Evolutionary conservation across 352 stramenopile genomes (phyloP), one percentile per base, ranked within the genome.

Genomic region (Globisporangium heterothallicum): DNA sequence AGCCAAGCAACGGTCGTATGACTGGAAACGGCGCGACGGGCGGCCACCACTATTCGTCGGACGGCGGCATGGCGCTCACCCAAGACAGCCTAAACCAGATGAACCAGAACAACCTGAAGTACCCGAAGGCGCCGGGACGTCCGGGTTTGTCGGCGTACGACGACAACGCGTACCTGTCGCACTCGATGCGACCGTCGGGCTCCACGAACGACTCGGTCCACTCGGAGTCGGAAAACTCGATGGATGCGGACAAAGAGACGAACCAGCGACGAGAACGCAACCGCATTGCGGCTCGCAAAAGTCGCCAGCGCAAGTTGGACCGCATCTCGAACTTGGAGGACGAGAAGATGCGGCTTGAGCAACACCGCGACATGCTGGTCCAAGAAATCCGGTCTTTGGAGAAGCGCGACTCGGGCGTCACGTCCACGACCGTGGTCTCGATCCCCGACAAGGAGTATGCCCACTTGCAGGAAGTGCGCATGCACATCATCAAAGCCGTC

Each of bases 291-390:
- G 83, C 83, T 10, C 73, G 83, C 32, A 93, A 93, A 56, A 88
- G 74, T 41, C 78, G 83, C 4, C 83, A 93, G 53, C 78, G 83
- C 60, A 93, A 93, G 54, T 58, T 93, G 14, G 83, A 93, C 63
- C 82, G 82, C 51, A 93, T 93, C 53, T 89, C 82, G 22, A 89
- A 87, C 57, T 66, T 93, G 3, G 83, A 93, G 63, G 82, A 92
- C 57, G 83, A 93, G 61, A 93, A 93, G 59, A 85, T 85, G 72
- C 83, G 83, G 0, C 75, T 93, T 9, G 83, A 93, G 64, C 80
- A 89, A 58, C 80, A 92, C 66, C 80, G 83, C 21, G 82, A 93
- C 60, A 90, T 89, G 78, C 63, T 93, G 16, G 70, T 93, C 29
- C 80, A 93, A 48, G 83, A 93, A 52, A 93, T 93, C 49, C 76